Evolutionary conservation across 345 rosid species (phyloP).

Genomic region (Rubroshorea leprosula): DNA sequence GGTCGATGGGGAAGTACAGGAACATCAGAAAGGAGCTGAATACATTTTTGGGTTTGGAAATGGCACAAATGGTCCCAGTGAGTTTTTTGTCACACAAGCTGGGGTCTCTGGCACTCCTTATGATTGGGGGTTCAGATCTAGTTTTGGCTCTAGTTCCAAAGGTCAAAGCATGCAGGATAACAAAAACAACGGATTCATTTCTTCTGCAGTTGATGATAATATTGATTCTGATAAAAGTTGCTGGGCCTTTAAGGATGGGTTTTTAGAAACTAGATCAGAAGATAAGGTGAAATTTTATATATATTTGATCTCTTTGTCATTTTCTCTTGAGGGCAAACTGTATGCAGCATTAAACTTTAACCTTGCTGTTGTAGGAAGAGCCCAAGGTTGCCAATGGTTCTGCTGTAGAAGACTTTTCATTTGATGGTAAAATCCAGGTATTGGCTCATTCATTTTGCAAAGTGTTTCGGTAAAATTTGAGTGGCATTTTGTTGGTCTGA

Average conservation of each 20-base stretch:
- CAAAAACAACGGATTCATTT: conserved; percentile 14
- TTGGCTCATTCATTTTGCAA: conserved; percentile 9
- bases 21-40: conserved; percentile 14
- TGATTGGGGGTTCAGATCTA: conserved; percentile 35
- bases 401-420: conserved; percentile 17
- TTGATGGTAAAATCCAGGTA: conserved; percentile 20
- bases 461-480: background rate
- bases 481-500: background rate
- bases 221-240: conserved; percentile 27
- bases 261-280: conserved; percentile 32
- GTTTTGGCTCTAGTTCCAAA: conserved; percentile 20
- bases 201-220: conserved; percentile 19
- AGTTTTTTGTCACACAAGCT: conserved; percentile 19
- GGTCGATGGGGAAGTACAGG: conserved; percentile 23
- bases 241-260: conserved; percentile 46
- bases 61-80: conserved; percentile 10
- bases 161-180: conserved; percentile 22
- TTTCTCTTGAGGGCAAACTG: conserved; percentile 5
- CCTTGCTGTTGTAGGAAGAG: conserved; percentile 20
- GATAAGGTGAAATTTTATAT: conserved; percentile 36
- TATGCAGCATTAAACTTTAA: background rate
- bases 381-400: conserved; percentile 17
- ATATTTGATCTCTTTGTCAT: conserved; percentile 1
- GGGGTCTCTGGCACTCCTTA: conserved; percentile 24
- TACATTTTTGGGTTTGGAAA: conserved; percentile 18